Percentiles rank a stretch among this genome's conserved stretches.
Evolutionary conservation across 2,329 filamentous ascomycete genomes (phyloP).

Genomic region (Pyrenophora tritici-repentis): DNA sequence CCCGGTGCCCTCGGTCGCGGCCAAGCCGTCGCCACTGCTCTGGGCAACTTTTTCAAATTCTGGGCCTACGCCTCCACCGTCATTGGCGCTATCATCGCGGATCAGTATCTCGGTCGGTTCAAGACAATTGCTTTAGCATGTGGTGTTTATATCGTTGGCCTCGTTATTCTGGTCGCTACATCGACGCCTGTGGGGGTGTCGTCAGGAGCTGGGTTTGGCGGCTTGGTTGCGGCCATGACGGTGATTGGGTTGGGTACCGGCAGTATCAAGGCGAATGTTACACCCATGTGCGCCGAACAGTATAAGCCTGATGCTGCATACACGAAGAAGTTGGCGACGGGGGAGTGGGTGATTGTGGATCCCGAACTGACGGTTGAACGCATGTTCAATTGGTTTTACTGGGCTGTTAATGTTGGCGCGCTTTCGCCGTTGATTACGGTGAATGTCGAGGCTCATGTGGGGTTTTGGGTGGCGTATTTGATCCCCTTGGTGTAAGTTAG

Average conservation of each 20-base stretch:
- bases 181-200: conserved; percentile 7
- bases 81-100: conserved; percentile 16
- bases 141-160: conserved; percentile 13
- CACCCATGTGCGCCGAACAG: conserved; percentile 16
- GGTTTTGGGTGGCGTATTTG: conserved; percentile 15
- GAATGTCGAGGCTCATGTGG: conserved; percentile 13
- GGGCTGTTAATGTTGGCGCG: conserved; percentile 10
- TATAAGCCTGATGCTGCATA: conserved; percentile 5
- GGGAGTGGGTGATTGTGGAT: conserved; percentile 14
- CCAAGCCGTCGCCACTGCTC: conserved; percentile 12
- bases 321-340: conserved; percentile 3
- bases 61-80: conserved; percentile 12
- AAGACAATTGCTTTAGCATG: conserved; percentile 7
- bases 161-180: conserved; percentile 13
- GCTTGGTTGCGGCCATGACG: conserved; percentile 11
- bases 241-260: conserved; percentile 16
- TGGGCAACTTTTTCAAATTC: conserved; percentile 12
- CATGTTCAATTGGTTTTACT: conserved; percentile 17
- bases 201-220: conserved; percentile 8
- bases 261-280: conserved; percentile 18
- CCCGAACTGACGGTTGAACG: conserved; percentile 14
- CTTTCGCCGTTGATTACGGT: conserved; percentile 13
- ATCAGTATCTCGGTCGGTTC: conserved; percentile 18
- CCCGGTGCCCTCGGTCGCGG: conserved; percentile 10
- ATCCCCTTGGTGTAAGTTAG: conserved; percentile 9